Conservation (phyloP, 2,329 filamentous ascomycete species). For the Polytolypa hystricis region DNA sequence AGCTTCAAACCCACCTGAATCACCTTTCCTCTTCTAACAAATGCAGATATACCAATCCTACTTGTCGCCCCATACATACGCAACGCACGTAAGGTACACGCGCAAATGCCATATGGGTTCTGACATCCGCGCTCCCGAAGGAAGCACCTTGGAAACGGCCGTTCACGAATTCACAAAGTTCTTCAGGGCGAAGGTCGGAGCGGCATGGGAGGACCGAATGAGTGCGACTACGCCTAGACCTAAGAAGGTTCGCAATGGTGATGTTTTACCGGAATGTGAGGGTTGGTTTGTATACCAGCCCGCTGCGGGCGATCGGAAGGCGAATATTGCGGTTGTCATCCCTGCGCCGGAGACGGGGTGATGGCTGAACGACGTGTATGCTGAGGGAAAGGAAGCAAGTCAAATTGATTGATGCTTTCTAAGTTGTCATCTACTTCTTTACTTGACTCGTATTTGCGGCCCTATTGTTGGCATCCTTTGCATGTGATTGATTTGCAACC, state of each 20-base stretch:
- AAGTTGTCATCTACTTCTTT: no score
- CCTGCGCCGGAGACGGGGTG: no score
- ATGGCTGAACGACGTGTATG: no score
- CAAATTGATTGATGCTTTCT: no score
- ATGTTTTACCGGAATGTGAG: slow-evolving; percentile 16
- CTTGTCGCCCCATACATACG: slow-evolving; percentile 49
- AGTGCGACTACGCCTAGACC: slow-evolving; percentile 12
- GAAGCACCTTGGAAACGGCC: slow-evolving; percentile 29
- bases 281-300: slow-evolving; percentile 24
- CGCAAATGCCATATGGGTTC: slow-evolving; percentile 20
- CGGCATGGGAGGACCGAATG: slow-evolving; percentile 45
- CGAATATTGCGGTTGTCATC: slow-evolving; percentile 12
- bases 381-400: no score
- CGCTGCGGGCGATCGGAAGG: slow-evolving; percentile 13
- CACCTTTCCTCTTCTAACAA: no score
- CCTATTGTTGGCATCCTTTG: no score
- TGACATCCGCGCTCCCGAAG: slow-evolving; percentile 23
- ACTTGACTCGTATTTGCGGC: no score
- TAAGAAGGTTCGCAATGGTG: slow-evolving; percentile 17
- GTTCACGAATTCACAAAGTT: slow-evolving; percentile 44
- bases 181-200: slow-evolving; percentile 48
- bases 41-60: slow-evolving; percentile 58
- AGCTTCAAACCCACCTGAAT: no score
- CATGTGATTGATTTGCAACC: no score
- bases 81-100: slow-evolving; percentile 43